phyloP scores from a whole-genome alignment of 2,329 filamentous ascomycete genomes.

The Septoria linicola region DNA sequence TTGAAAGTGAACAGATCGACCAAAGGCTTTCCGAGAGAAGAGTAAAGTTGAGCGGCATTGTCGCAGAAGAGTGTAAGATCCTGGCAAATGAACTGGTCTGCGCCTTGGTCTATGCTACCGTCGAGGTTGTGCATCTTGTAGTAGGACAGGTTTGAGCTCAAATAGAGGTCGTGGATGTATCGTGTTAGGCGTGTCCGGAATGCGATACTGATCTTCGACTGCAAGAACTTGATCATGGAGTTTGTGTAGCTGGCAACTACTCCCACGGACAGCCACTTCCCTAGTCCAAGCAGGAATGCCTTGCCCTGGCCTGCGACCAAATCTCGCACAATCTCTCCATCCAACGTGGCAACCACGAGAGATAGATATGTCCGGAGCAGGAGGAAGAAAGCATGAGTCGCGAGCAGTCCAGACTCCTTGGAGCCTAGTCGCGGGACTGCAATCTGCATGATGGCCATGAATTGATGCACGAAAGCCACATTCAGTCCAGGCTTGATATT shows the following conservation, averaged over 20 bases:
- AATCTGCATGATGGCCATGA: slow-evolving; percentile 91
- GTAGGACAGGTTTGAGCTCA: slow-evolving; percentile 92
- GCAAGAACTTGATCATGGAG: slow-evolving; percentile 97
- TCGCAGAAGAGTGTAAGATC: slow-evolving; percentile 95
- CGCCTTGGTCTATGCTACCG: slow-evolving; percentile 84
- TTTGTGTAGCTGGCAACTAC: slow-evolving; percentile 95
- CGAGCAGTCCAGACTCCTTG: slow-evolving; percentile 86
- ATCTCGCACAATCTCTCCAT: slow-evolving; percentile 94
- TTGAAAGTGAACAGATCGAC: slow-evolving; percentile 98
- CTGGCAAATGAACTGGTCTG: slow-evolving; percentile 96
- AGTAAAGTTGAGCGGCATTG: slow-evolving; percentile 87
- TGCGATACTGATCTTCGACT: slow-evolving; percentile 96
- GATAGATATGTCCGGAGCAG: slow-evolving; percentile 93
- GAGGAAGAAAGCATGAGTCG: slow-evolving; percentile 86
- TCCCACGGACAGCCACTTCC: slow-evolving; percentile 94
- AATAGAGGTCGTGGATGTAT: slow-evolving; percentile 95
- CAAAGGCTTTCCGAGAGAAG: slow-evolving; percentile 93
- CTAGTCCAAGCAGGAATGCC: slow-evolving; percentile 80
- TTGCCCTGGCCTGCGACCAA: slow-evolving; percentile 92
- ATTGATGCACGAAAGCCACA: slow-evolving; percentile 93
- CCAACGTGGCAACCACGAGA: slow-evolving; percentile 83
- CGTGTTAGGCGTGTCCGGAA: slow-evolving; percentile 92
- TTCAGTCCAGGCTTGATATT: slow-evolving; percentile 94
- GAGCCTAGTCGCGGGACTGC: slow-evolving; percentile 95
- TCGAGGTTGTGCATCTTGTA: slow-evolving; percentile 94